phyloP scores from a whole-genome alignment of 208 protist genomes.

The Balamuthia mandrillaris region DNA sequence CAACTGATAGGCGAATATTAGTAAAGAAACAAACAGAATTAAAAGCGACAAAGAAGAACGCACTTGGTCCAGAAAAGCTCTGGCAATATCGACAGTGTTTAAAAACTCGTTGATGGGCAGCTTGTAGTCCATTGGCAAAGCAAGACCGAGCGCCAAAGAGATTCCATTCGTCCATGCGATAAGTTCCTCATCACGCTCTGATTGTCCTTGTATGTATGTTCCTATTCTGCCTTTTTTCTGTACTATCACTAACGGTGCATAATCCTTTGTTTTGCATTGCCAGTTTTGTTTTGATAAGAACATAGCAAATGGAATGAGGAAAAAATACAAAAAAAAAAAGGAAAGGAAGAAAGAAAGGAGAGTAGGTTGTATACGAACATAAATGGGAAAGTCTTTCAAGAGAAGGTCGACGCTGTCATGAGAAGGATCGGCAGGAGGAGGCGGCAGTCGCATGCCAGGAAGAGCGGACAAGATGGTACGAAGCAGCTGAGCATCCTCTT shows the following conservation, averaged over 20 bases:
- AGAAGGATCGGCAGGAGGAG: neutral
- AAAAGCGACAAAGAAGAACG: neutral
- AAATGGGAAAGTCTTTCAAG: constrained; percentile 6
- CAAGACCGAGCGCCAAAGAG: constrained; percentile 2
- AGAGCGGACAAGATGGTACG: neutral
- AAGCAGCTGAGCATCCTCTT: constrained; percentile 1
- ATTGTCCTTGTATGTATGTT: constrained; percentile 20
- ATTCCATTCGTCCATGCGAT: constrained; percentile 26
- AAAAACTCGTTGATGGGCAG: constrained; percentile 9
- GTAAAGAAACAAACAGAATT: neutral
- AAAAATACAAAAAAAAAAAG: neutral
- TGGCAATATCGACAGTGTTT: neutral
- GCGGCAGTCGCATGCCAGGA: neutral
- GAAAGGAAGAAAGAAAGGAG: neutral
- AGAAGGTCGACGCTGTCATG: neutral
- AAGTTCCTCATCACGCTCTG: constrained; percentile 1
- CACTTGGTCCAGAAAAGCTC: constrained; percentile 28
- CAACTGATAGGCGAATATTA: constrained; percentile 50
- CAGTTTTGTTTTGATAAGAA: neutral
- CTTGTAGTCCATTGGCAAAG: neutral
- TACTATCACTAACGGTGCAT: constrained; percentile 6
- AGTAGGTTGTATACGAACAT: neutral
- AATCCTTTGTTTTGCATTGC: neutral
- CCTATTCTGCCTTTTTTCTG: neutral
- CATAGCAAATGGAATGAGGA: neutral